Base-by-base conservation (phyloP, 164 flowering plant species). In the Stephania yunnanensis region DNA sequence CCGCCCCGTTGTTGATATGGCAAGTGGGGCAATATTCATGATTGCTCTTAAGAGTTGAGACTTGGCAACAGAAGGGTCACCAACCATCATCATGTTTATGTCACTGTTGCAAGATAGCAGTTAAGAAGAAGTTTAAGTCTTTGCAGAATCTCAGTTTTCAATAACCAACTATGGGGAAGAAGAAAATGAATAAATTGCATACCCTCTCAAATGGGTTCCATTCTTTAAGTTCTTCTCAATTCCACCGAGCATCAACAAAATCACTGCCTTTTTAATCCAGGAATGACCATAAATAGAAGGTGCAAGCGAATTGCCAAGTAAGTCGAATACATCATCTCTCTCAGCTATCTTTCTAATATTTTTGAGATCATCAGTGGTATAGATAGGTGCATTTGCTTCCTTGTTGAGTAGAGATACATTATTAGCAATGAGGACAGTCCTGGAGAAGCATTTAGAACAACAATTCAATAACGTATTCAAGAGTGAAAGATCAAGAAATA, bases 11-110 rank as follows among this genome's bases (percentile, higher is more conserved):
- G 99, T 96, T 78, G 99, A 96, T 76, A 96, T 92, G 76, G 99
- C 95, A 78, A 96, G 82, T 55, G 99, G 99, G 77, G 98, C 97
- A 87, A 96, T 96, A 80, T 92, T 96, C 92, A 96, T 89, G 46
- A 96, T 96, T 78, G 98, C 97, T 85, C 98, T 87, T 75, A 96
- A 79, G 69, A 96, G 92, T 81, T 96, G 99, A 74, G 99, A 96
- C 79, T 96, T 96, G 46, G 99, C 99, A 79, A 96, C 99, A 73
- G 99, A 96, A 64, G 98, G 99, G 82, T 96, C 99, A 58, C 99
- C 99, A 83, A 96, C 98, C 99, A 96, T 94, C 99, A 96, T 96
- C 99, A 94, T 96, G 83, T 96, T 96, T 80, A 96, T 91, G 85
- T 96, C 98, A 81, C 99, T 96, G 66, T 29, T 81, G 75, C 66